Evolutionary conservation across 1,284 basidiomycete species (phyloP), one percentile per base, ranked within the genome.

Genomic region (Ustilago tritici): DNA sequence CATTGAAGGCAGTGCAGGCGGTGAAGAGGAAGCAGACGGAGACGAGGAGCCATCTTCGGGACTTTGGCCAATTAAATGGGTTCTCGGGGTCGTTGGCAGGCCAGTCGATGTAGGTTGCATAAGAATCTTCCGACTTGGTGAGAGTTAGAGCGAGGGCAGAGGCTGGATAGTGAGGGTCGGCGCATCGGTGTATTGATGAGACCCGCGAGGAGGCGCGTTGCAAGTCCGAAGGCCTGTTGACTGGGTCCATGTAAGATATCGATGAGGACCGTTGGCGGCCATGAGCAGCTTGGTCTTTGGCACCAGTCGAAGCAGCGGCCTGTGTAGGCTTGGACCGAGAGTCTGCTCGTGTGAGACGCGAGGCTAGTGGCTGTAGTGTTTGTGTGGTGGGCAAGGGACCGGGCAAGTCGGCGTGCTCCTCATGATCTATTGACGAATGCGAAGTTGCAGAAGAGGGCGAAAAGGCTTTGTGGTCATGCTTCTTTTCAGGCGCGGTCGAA

Each of bases 1-100:
- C 79, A 50, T 80, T 80, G 70, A 81, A 66, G 23, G 82, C 82
- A 5, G 82, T 83, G 43, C 70, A 74, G 12, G 63, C 71, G 28
- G 80, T 74, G 63, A 81, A 82, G 56, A 72, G 59, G 49, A 82
- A 76, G 47, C 70, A 71, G 38, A 66, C 57, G 1, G 73, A 62
- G 40, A 79, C 70, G 32, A 76, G 63, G 10, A 58, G 46, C 73
- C 79, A 80, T 49, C 63, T 67, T 31, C 72, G 55, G 10, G 61
- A 38, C 28, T 56, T 63, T 11, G 72, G 64, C 80, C 80, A 82
- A 59, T 82, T 82, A 65, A 80, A 76, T 8, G 80, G 80, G 55
- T 82, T 77, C 41, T 79, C 78, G 17, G 70, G 63, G 36, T 82
- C 80, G 36, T 73, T 60, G 3, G 57, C 52, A 7, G 65, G 56